A percentile compares a stretch with the other conserved stretches of the same genome.
Evolutionary conservation across 2,329 filamentous ascomycete species (phyloP).

Genomic region (Alternaria angustiovoidea): DNA sequence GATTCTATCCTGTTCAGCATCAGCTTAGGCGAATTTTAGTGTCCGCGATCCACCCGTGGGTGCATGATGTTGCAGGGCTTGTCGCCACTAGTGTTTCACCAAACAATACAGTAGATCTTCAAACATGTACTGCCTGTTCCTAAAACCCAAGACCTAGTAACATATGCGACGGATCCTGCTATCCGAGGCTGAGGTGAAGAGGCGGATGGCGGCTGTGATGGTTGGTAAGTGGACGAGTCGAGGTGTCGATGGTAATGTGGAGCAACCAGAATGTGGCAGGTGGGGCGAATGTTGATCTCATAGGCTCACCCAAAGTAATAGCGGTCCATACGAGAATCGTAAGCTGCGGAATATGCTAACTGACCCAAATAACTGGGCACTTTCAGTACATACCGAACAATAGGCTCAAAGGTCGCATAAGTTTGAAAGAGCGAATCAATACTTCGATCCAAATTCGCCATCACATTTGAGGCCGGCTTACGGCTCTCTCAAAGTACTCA

Average conservation of each 20-base stretch:
- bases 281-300: not conserved
- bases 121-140: conserved; percentile 26
- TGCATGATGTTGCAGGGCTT: conserved; percentile 22
- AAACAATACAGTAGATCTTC: conserved; percentile 29
- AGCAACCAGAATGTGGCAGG: conserved; percentile 9
- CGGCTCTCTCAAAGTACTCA: no score
- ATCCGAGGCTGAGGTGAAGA: not conserved
- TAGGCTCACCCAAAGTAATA: not conserved
- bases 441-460: no score
- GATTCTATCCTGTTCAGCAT: not conserved
- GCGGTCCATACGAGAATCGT: not conserved
- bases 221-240: conserved; percentile 11
- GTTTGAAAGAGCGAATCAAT: no score
- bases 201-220: not conserved
- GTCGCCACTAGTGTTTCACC: conserved; percentile 36
- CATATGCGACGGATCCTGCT: conserved; percentile 1
- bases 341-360: no score
- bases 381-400: no score
- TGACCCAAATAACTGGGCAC: no score
- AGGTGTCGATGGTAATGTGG: conserved; percentile 2
- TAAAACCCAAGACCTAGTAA: conserved; percentile 4
- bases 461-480: no score
- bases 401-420: no score
- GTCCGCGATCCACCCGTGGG: conserved; percentile 6
- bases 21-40: not conserved